Conservation (phyloP, 2,329 filamentous ascomycete species). For the Fusarium guadeloupense region DNA sequence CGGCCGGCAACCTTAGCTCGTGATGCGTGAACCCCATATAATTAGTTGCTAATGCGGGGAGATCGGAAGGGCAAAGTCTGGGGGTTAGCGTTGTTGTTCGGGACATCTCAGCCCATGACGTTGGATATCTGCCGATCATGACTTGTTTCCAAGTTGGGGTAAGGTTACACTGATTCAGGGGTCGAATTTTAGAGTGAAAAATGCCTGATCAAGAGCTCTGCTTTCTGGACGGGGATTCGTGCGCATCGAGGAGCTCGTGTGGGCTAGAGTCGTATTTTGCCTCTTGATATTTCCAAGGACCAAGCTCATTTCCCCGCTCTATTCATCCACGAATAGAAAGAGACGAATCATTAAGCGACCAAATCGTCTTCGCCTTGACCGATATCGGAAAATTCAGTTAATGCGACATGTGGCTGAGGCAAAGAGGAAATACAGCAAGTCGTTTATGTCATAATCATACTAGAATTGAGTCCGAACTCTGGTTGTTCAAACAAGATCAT, state of each 20-base stretch:
- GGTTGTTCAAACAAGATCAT: too few relatives aligned
- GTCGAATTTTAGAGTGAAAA: neutral
- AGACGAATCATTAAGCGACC: neutral
- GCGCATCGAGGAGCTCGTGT: slow-evolving; percentile 20
- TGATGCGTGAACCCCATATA: neutral
- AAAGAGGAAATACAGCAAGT: neutral
- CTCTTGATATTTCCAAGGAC: neutral
- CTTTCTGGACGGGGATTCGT: slow-evolving; percentile 17
- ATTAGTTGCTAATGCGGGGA: slow-evolving; percentile 20
- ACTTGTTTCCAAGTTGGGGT: slow-evolving; percentile 12
- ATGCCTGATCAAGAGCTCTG: neutral
- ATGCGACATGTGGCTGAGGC: neutral
- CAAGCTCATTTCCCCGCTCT: neutral
- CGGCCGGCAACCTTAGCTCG: slow-evolving; percentile 15
- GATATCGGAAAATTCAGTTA: slow-evolving; percentile 2
- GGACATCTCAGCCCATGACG: slow-evolving; percentile 19
- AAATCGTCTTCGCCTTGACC: slow-evolving; percentile 1
- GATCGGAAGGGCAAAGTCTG: slow-evolving; percentile 23
- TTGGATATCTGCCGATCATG: slow-evolving; percentile 16
- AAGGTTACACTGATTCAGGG: slow-evolving; percentile 7
- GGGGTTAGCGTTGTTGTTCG: slow-evolving; percentile 2
- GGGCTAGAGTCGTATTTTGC: slow-evolving; percentile 13
- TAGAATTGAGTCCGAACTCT: neutral
- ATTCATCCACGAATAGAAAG: slow-evolving; percentile 20
- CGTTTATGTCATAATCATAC: slow-evolving; percentile 26